Conservation (phyloP, 2,329 filamentous ascomycete genomes). For the Fusarium coicis region DNA sequence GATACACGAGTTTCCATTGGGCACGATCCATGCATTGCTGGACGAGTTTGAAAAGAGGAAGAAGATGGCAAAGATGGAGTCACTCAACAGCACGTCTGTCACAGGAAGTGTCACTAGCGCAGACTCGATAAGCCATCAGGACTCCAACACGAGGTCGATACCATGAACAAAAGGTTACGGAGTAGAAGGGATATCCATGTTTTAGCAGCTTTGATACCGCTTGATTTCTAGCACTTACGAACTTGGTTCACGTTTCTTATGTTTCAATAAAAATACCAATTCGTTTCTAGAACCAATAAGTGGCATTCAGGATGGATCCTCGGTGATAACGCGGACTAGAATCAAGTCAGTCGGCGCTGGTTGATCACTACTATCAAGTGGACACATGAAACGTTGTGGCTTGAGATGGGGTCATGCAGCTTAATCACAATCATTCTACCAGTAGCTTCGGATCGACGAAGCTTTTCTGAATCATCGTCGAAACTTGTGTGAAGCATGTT, state of each 20-base stretch:
- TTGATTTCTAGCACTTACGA: neutral
- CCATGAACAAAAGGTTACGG: neutral
- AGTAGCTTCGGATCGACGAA: neutral
- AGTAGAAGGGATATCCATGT: neutral
- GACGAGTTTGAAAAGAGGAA: conserved; percentile 34
- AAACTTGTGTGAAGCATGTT: neutral
- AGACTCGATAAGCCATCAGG: conserved; percentile 17
- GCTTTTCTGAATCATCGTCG: neutral
- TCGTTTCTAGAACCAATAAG: neutral
- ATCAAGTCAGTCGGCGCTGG: neutral
- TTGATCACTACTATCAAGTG: neutral
- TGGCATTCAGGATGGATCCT: neutral
- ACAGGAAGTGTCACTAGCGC: conserved; percentile 21
- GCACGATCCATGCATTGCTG: conserved; percentile 27
- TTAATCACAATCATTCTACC: neutral
- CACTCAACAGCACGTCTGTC: conserved; percentile 14
- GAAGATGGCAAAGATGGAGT: conserved; percentile 33
- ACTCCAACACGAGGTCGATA: conserved; percentile 5
- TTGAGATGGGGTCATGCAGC: neutral
- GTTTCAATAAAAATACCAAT: neutral
- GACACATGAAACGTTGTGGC: neutral
- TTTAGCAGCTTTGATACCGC: neutral
- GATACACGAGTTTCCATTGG: conserved; percentile 29
- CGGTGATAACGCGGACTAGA: neutral
- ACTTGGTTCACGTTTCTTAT: neutral